Evolutionary conservation across 2,329 filamentous ascomycete species (phyloP), one percentile per base, ranked within the genome.

Genomic region (Ophiostoma novo-ulmi): DNA sequence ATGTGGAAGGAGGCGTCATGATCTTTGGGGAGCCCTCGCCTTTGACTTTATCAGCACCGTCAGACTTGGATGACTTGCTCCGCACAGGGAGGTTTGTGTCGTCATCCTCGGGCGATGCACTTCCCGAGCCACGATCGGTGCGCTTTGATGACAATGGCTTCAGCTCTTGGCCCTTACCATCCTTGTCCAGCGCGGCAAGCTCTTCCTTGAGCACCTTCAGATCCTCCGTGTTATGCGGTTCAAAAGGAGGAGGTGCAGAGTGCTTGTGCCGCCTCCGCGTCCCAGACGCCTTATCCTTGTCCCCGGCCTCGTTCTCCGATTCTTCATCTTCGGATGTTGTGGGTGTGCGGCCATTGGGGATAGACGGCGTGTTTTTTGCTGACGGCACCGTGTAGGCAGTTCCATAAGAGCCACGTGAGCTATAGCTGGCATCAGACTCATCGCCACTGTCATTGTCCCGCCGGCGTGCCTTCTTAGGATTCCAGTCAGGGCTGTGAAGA

Each of bases 211-310:
- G 72, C 4, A 71, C 81, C 70, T 80, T 81, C 20, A 88, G 74
- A 20, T 83, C 83, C 39, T 80, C 80, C 2, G 84, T 80, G 73
- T 88, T 82, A 38, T 83, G 87, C 6, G 85, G 85, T 71, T 86
- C 80, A 72, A 88, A 88, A 1, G 78, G 79, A 1, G 78, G 79
- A 74, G 20, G 79, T 80, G 35, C 75, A 75, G 7, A 81, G 80
- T 77, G 72, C 3, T 68, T 31, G 64, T 67, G 77, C 76, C 22
- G 75, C 66, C 70, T 79, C 44, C 70, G 52, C 80, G n/a, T 75
- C 77, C 52, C 82, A 79, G 36, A 64, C 5, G 67, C 64, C 20
- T 65, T 65, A 7, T 71, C 64, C 26, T 65, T 65, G 35, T 22
- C 36, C 14, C 31, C 38, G 35, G 44, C 17, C 22, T 61, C 66